Evolutionary conservation across 305 asterid species (phyloP).

Genomic region (Fraxinus sp.): DNA sequence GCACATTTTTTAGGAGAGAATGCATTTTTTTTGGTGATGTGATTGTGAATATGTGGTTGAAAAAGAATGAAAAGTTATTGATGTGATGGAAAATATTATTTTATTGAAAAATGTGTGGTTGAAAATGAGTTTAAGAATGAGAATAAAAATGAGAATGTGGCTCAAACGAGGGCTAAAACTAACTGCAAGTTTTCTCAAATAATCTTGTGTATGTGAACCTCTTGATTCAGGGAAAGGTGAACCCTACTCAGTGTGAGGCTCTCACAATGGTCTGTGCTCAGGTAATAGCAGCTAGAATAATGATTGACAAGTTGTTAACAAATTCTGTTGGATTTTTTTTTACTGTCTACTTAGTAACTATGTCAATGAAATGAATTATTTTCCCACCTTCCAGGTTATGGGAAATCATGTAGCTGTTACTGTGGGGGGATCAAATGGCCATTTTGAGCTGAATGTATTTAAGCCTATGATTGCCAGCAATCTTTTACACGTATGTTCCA

Average conservation of each 20-base stretch:
- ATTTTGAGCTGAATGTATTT: slow-evolving; percentile 87
- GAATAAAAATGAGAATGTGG: too few species aligned
- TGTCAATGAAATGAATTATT: neutral
- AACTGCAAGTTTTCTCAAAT: slow-evolving; percentile 16
- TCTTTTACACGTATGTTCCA: slow-evolving; percentile 68
- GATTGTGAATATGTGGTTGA: too few species aligned
- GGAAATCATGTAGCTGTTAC: slow-evolving; percentile 92
- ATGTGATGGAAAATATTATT: too few species aligned
- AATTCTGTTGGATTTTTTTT: slow-evolving; percentile 17
- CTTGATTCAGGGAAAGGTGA: slow-evolving; percentile 67
- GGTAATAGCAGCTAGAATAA: slow-evolving; percentile 40
- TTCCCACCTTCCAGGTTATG: slow-evolving; percentile 64
- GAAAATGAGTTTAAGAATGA: too few species aligned
- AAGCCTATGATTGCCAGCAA: slow-evolving; percentile 91
- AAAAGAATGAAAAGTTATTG: too few species aligned
- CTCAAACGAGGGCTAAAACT: neutral
- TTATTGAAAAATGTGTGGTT: too few species aligned
- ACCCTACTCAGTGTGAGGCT: slow-evolving; percentile 96
- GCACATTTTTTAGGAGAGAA: too few species aligned
- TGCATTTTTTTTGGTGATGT: too few species aligned
- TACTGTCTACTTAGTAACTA: neutral
- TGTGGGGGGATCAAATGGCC: slow-evolving; percentile 88
- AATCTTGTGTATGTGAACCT: slow-evolving; percentile 4
- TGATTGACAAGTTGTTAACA: slow-evolving; percentile 8
- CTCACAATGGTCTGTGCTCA: slow-evolving; percentile 94